Base-by-base conservation (phyloP, 805 yeast genomes). In the Candida pseudoglaebosa region DNA sequence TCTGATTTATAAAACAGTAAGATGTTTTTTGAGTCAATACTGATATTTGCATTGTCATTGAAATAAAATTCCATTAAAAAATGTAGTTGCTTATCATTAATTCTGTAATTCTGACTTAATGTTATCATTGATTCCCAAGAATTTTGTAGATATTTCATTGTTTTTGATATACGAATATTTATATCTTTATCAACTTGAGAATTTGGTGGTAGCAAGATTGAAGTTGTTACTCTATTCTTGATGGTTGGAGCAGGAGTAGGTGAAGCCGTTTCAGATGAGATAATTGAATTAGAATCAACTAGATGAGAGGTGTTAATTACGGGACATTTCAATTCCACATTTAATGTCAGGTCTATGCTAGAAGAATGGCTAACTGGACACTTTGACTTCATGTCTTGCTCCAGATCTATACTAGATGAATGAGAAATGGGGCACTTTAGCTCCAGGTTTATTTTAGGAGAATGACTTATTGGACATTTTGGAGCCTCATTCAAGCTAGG, bases 41-140 rank as follows among this genome's bases (percentile, higher is more conserved):
- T 48, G 36, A 36, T 36, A 7, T 26, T 29, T 9, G 41, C 44
- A 4, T 28, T 35, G 18, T 45, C 44, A 36, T 49, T 45, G 45
- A 61, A 57, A 46, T 57, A 65, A 36, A 45, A 50, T 14, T 57
- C 57, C n/a, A 67, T 41, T 24, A 67, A 43, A 37, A 61, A 64
- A n/a, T 39, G 32, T 18, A 66, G 37, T 32, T 52, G 56, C n/a
- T 29, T 33, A 38, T 46, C 45, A 32, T 47, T 52, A 34, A 65
- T 34, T 21, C 34, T 46, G 10, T 50, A 51, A 18, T 41, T 43
- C 5, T 55, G 57, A 24, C 51, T 42, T 6, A 54, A 42, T 24
- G 43, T 45, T 5, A 53, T 26, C 7, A 51, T 48, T 4, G 52
- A 41, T 14, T 45, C 51, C 69, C 70, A 66, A 32, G 62, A 34